Evolutionary conservation across 768 basidiomycete genomes (phyloP).

Genomic region (Leccinum broughii): DNA sequence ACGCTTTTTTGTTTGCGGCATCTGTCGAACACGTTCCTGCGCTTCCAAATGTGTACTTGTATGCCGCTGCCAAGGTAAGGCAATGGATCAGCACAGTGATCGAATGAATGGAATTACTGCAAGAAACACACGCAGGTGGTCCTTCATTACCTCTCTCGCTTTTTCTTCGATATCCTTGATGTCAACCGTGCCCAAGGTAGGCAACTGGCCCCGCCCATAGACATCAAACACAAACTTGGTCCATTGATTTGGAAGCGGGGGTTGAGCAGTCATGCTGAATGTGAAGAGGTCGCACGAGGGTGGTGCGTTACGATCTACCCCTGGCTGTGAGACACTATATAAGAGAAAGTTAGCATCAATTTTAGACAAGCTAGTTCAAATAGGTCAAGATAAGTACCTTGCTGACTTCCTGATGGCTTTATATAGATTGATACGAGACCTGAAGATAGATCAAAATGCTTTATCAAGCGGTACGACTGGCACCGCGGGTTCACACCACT

Average conservation of each 20-base stretch:
- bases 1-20: conserved; percentile 59
- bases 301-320: background rate
- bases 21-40: conserved; percentile 74
- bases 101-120: background rate
- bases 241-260: conserved; percentile 29
- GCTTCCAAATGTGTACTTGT: conserved; percentile 74
- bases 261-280: conserved; percentile 18
- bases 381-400: too few species aligned
- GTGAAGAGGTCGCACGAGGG: background rate
- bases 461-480: background rate
- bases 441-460: background rate
- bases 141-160: conserved; percentile 62
- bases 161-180: conserved; percentile 65
- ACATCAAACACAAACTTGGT: conserved; percentile 24
- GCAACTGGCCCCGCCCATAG: conserved; percentile 20
- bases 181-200: conserved; percentile 55
- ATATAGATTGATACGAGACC: background rate
- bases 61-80: conserved; percentile 48
- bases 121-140: conserved; percentile 47
- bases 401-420: too few species aligned
- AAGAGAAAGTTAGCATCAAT: background rate
- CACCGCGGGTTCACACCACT: too few species aligned
- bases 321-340: background rate
- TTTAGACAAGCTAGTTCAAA: background rate
- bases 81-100: background rate